A percentile compares a stretch with the other conserved stretches of the same genome.
Conservation (phyloP, 176 grass and related monocot species). For the Ensete glaucum region DNA sequence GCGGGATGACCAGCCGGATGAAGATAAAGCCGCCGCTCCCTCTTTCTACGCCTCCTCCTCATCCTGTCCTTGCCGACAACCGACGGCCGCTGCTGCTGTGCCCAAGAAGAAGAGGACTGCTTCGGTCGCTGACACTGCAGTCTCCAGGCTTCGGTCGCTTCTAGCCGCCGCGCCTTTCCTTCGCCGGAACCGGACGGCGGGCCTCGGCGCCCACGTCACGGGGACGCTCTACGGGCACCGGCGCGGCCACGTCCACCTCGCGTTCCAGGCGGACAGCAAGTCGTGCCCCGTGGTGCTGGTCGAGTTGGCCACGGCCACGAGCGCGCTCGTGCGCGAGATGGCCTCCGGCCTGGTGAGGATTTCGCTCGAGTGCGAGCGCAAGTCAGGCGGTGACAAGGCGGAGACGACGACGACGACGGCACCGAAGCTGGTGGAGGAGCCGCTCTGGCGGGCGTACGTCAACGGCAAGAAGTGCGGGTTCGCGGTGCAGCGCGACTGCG, state of each 20-base stretch:
- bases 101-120: background rate
- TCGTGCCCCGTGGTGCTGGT: background rate
- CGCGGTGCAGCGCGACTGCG: background rate
- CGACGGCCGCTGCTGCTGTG: background rate
- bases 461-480: background rate
- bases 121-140: background rate
- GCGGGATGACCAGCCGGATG: background rate
- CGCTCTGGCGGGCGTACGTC: background rate
- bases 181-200: background rate
- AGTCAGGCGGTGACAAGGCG: background rate
- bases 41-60: background rate
- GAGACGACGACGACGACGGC: background rate
- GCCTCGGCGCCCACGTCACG: background rate
- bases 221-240: slow-evolving; percentile 6
- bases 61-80: background rate
- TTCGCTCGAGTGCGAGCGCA: slow-evolving; percentile 10
- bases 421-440: background rate
- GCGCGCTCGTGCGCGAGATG: slow-evolving; percentile 10
- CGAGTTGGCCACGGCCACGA: background rate
- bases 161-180: background rate
- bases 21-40: background rate
- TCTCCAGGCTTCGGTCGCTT: background rate
- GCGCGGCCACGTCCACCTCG: slow-evolving; percentile 8
- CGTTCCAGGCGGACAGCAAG: slow-evolving; percentile 1
- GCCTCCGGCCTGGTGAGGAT: slow-evolving; percentile 1